Evolutionary conservation across 108 stramenopile species (phyloP).

Genomic region (Licmophora abbreviata): DNA sequence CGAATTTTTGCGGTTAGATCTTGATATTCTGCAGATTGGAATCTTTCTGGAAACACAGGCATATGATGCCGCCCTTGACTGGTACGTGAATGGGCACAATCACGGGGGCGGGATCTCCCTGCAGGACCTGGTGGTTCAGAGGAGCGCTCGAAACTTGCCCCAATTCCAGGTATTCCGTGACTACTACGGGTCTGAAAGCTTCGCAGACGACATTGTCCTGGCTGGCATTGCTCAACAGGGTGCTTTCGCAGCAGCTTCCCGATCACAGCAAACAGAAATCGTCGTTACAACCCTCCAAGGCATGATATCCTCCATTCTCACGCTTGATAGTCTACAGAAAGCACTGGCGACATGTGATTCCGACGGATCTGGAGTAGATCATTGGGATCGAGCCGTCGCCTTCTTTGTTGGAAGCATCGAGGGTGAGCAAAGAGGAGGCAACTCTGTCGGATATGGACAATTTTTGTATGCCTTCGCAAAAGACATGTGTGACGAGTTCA

Average conservation of each 20-base stretch:
- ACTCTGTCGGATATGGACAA: conserved; percentile 25
- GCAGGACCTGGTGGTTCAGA: conserved; percentile 15
- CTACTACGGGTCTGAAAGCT: conserved; percentile 18
- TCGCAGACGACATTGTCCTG: conserved; percentile 23
- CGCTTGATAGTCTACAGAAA: conserved; percentile 24
- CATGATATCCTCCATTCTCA: conserved; percentile 42
- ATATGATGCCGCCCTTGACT: conserved; percentile 36
- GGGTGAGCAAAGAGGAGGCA: conserved; percentile 36
- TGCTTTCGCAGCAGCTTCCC: conserved; percentile 16
- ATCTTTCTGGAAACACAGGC: conserved; percentile 30
- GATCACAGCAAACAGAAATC: conserved; percentile 29
- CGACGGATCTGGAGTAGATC: conserved; percentile 4
- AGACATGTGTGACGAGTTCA: conserved; percentile 52
- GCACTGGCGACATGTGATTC: conserved; percentile 23
- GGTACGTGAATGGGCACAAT: conserved; percentile 55
- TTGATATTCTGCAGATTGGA: conserved; percentile 40
- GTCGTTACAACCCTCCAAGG: conserved; percentile 39
- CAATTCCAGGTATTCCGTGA: conserved; percentile 7
- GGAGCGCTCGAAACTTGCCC: background rate
- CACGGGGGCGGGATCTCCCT: conserved; percentile 18
- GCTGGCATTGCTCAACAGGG: conserved; percentile 18
- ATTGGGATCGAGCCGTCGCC: conserved; percentile 61
- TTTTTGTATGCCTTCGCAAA: conserved; percentile 60
- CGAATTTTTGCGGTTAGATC: conserved; percentile 32
- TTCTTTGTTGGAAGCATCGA: conserved; percentile 58